A percentile compares a stretch with the other conserved stretches of the same genome.
Conservation (phyloP, 2,329 filamentous ascomycete species). For the Claviceps pusilla region DNA sequence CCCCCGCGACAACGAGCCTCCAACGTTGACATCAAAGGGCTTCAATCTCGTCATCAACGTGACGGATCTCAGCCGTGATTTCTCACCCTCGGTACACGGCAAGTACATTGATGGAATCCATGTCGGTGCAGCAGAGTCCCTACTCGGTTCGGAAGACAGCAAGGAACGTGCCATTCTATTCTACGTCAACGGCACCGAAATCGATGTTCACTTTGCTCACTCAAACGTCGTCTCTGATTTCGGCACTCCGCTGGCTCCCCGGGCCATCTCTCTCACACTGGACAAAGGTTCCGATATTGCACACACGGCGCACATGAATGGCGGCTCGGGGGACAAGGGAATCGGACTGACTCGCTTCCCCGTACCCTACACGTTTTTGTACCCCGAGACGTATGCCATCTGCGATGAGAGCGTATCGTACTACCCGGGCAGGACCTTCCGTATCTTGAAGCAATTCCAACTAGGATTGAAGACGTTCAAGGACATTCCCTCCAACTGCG, state of each 20-base stretch:
- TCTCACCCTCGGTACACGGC: conserved; percentile 26
- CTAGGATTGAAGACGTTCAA: conserved; percentile 1
- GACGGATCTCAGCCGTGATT: conserved; percentile 24
- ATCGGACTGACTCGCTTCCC: conserved; percentile 17
- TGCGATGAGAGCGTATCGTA: conserved; percentile 29
- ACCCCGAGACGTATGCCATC: conserved; percentile 24
- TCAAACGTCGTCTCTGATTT: conserved; percentile 1
- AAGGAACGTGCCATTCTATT: conserved; percentile 20
- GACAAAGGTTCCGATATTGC: background rate
- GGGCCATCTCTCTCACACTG: background rate
- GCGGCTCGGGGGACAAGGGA: conserved; percentile 8
- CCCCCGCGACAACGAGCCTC: conserved; percentile 3
- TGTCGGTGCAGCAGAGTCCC: conserved; percentile 25
- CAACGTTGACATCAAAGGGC: conserved; percentile 8
- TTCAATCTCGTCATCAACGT: conserved; percentile 32
- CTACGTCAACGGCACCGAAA: conserved; percentile 33
- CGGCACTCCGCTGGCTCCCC: conserved; percentile 11
- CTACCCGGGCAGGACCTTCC: conserved; percentile 21
- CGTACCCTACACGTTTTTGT: conserved; percentile 13
- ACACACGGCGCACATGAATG: background rate
- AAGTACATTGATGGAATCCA: conserved; percentile 27
- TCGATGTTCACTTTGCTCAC: conserved; percentile 14
- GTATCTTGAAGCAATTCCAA: conserved; percentile 25
- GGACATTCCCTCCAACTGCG: conserved; percentile 24
- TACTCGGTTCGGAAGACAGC: conserved; percentile 20